A percentile compares a stretch with the other conserved stretches of the same genome.
These are phyloP conservation scores for Fraxinus americana DNA, from an alignment of 257 asterid genomes.

Conservation along the genomic window DNA sequence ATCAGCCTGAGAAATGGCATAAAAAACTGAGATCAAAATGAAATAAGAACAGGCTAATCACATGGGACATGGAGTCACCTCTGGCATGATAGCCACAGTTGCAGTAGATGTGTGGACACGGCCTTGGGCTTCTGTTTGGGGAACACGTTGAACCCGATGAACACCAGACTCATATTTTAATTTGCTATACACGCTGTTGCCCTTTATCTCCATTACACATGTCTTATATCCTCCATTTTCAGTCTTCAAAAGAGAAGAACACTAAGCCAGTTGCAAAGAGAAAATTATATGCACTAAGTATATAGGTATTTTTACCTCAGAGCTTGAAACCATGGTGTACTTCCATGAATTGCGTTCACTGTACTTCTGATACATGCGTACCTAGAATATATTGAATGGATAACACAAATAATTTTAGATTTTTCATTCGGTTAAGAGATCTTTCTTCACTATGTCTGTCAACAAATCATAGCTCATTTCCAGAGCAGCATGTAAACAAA, in stretches of 20 bases:
- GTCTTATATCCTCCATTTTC: conserved; percentile 91
- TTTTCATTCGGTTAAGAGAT: conserved; percentile 14
- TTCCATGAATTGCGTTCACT: conserved; percentile 89
- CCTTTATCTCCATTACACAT: conserved; percentile 92
- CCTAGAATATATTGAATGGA: conserved; percentile 44
- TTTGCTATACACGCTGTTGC: conserved; percentile 89
- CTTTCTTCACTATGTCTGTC: not conserved
- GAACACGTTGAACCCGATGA: conserved; percentile 99
- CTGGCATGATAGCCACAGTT: conserved; percentile 99
- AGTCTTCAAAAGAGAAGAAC: conserved; percentile 50
- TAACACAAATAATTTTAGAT: conserved; percentile 15
- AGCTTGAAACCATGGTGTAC: conserved; percentile 64
- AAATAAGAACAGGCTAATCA: conserved; percentile 10
- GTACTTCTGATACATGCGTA: conserved; percentile 84
- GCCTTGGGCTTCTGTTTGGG: conserved; percentile 97
- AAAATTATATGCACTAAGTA: conserved; percentile 13
- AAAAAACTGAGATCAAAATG: conserved; percentile 23
- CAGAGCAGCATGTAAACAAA: not conserved
- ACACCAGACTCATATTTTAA: conserved; percentile 98
- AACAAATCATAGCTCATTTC: not conserved
- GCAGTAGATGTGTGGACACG: conserved; percentile 99
- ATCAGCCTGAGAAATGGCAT: conserved; percentile 67
- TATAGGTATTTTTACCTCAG: conserved; percentile 63
- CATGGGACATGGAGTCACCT: conserved; percentile 49
- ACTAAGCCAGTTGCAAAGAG: conserved; percentile 30